Evolutionary conservation across 345 rosid genomes (phyloP).

Genomic region (Linum lewisii): DNA sequence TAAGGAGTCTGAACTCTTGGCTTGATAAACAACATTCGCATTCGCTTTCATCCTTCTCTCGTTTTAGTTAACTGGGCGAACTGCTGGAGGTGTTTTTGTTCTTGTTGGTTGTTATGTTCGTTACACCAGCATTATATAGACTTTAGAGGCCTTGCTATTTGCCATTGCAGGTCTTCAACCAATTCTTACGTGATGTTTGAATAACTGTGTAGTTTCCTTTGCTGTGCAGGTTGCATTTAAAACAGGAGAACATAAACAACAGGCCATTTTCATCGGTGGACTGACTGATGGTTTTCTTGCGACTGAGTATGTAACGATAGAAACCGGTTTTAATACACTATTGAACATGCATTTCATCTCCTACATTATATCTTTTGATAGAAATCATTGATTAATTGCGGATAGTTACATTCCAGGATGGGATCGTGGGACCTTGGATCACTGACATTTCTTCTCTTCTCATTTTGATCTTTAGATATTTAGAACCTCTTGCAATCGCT

Average conservation of each 20-base stretch:
- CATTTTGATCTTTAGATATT: conserved; percentile 43
- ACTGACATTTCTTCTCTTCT: conserved; percentile 2
- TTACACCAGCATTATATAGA: not conserved
- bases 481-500: conserved; percentile 89
- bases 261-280: conserved; percentile 83
- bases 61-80: not conserved
- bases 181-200: not conserved
- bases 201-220: conserved; percentile 4
- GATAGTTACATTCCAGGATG: not conserved
- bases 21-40: not conserved
- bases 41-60: not conserved
- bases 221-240: conserved; percentile 77
- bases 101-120: not conserved
- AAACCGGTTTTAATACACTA: not conserved
- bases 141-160: not conserved
- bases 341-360: not conserved
- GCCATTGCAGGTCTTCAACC: not conserved
- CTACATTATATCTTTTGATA: not conserved
- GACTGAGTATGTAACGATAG: conserved; percentile 53
- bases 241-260: conserved; percentile 84
- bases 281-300: conserved; percentile 82
- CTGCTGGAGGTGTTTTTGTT: not conserved
- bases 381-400: not conserved
- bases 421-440: not conserved
- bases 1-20: not conserved